These are phyloP conservation scores for Aspergillus campestris DNA, from an alignment of 495 filamentous ascomycete genomes.

Conservation along the genomic window DNA sequence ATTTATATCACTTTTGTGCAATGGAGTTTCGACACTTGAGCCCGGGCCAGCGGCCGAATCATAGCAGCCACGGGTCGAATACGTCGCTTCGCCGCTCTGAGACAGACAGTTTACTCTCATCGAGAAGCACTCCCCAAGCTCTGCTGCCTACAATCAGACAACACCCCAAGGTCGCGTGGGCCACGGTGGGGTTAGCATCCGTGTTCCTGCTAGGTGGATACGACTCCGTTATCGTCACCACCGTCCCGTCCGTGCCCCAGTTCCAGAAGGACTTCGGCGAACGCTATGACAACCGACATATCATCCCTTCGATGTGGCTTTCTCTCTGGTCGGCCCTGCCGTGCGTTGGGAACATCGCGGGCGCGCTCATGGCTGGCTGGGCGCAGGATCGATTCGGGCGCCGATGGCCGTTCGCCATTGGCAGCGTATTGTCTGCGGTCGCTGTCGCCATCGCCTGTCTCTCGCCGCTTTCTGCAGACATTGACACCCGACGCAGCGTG, in stretches of 20 bases:
- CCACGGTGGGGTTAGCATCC: conserved; percentile 16
- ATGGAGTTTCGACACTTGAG: too few species aligned
- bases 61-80: too few species aligned
- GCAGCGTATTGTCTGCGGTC: conserved; percentile 28
- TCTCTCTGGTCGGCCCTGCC: conserved; percentile 34
- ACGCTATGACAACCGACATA: conserved; percentile 14
- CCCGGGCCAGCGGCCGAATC: too few species aligned
- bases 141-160: too few species aligned
- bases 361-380: conserved; percentile 27
- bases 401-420: conserved; percentile 24
- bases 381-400: conserved; percentile 37
- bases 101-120: too few species aligned
- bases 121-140: too few species aligned
- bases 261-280: conserved; percentile 22
- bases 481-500: conserved; percentile 17
- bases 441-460: conserved; percentile 30
- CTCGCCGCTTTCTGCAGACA: conserved; percentile 19
- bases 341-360: conserved; percentile 32
- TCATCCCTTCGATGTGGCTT: conserved; percentile 41
- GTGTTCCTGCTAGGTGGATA: conserved; percentile 40
- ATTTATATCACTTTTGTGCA: too few species aligned
- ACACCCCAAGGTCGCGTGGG: too few species aligned
- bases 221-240: conserved; percentile 38
- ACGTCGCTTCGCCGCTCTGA: too few species aligned
- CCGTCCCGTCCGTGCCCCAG: conserved; percentile 34